Evolutionary conservation across 805 yeast species (phyloP).

Genomic region (Wickerhamiella azymoides): DNA sequence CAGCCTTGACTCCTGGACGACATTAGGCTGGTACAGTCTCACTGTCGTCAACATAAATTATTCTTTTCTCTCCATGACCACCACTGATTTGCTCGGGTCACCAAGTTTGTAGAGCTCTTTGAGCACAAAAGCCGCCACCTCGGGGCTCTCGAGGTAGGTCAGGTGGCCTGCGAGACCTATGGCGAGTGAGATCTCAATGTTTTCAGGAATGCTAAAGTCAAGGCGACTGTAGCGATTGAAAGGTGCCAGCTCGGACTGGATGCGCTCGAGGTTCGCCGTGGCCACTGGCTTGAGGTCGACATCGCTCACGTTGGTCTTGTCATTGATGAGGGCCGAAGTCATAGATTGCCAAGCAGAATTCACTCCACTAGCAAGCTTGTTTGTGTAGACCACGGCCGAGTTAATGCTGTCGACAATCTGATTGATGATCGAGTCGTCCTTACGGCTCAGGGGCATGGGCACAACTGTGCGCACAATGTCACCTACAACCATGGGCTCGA

Average conservation of each 20-base stretch:
- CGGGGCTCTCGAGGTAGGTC: slow-evolving; percentile 74
- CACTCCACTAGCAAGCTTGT: slow-evolving; percentile 30
- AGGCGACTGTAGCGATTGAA: slow-evolving; percentile 65
- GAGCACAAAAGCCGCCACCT: slow-evolving; percentile 67
- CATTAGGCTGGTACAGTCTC: too few species aligned
- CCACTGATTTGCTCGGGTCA: background rate
- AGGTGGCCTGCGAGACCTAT: slow-evolving; percentile 78
- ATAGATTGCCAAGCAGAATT: slow-evolving; percentile 16
- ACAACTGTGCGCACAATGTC: slow-evolving; percentile 40
- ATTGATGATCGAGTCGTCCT: slow-evolving; percentile 26
- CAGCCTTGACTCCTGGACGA: too few species aligned
- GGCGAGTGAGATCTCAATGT: slow-evolving; percentile 63
- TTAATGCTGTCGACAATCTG: slow-evolving; percentile 19
- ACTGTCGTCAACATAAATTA: background rate
- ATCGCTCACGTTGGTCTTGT: slow-evolving; percentile 8
- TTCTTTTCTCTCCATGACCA: background rate
- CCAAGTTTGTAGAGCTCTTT: slow-evolving; percentile 32
- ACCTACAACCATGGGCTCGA: slow-evolving; percentile 66
- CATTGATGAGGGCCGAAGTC: slow-evolving; percentile 9
- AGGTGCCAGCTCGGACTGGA: slow-evolving; percentile 27
- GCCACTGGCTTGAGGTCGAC: slow-evolving; percentile 9
- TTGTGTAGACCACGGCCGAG: slow-evolving; percentile 11
- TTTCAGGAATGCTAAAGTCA: slow-evolving; percentile 68
- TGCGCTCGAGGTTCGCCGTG: slow-evolving; percentile 5
- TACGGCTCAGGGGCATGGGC: slow-evolving; percentile 31